Percentiles rank a stretch among this genome's conserved stretches.
Conservation (phyloP, 805 yeast genomes). For the Gaillardinia entomophila region DNA sequence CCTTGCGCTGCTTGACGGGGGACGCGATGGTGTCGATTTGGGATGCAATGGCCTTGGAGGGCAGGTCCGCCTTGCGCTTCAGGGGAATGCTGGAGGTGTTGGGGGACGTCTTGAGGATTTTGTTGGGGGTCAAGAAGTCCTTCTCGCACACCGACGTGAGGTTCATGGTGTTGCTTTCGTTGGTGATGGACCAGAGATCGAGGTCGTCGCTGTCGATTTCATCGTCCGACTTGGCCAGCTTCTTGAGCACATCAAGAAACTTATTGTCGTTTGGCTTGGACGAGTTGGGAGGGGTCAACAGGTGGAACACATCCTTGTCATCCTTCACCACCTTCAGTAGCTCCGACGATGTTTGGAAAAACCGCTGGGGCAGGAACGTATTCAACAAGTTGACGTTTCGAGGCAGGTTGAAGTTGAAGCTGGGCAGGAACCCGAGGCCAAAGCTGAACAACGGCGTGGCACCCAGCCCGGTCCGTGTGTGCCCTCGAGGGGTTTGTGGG, state of each 20-base stretch:
- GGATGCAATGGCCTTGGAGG: conserved; percentile 31
- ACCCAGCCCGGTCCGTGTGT: conserved; percentile 1
- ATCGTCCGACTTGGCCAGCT: conserved; percentile 5
- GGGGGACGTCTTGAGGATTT: conserved; percentile 9
- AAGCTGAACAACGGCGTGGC: conserved; percentile 32
- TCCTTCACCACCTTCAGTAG: conserved; percentile 8
- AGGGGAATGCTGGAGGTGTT: background rate
- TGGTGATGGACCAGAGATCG: conserved; percentile 28
- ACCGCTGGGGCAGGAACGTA: conserved; percentile 30
- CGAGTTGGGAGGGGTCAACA: conserved; percentile 12
- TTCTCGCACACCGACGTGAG: conserved; percentile 23
- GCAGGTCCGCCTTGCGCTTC: conserved; percentile 16
- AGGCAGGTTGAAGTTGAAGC: conserved; percentile 36
- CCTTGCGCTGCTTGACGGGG: conserved; percentile 8
- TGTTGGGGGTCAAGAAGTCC: conserved; percentile 30
- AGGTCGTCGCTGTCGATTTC: conserved; percentile 4
- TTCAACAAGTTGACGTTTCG: conserved; percentile 15
- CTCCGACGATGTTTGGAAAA: conserved; percentile 20
- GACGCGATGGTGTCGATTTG: conserved; percentile 26
- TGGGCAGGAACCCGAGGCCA: conserved; percentile 38
- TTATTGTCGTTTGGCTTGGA: conserved; percentile 5
- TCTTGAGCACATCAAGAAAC: conserved; percentile 10
- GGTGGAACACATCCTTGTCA: conserved; percentile 7
- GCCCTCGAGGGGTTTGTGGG: background rate
- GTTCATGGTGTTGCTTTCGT: conserved; percentile 12